A percentile compares a stretch with the other conserved stretches of the same genome.
phyloP scores from a whole-genome alignment of 1,284 basidiomycete genomes.

The Phylloboletellus chloephorus region DNA sequence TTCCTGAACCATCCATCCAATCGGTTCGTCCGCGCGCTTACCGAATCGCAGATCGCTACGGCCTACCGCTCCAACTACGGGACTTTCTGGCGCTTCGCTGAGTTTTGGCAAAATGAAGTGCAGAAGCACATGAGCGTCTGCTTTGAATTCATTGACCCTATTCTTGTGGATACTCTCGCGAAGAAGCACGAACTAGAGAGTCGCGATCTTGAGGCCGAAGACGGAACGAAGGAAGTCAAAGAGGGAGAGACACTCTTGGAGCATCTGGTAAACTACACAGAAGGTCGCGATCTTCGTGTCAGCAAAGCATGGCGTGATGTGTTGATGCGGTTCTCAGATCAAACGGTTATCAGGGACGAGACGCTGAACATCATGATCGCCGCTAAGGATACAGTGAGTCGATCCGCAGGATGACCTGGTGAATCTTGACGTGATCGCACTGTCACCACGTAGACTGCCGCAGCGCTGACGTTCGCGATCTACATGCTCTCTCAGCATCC shows the following conservation, averaged over 20 bases:
- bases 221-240: conserved; percentile 3
- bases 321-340: conserved; percentile 24
- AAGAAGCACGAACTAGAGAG: conserved; percentile 20
- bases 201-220: conserved; percentile 2
- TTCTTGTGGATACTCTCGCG: conserved; percentile 24
- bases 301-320: neutral
- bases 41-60: conserved; percentile 13
- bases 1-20: conserved; percentile 22
- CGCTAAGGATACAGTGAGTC: conserved; percentile 37
- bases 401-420: neutral
- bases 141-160: conserved; percentile 26
- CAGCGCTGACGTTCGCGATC: conserved; percentile 46
- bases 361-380: conserved; percentile 39
- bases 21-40: conserved; percentile 26
- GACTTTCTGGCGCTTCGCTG: conserved; percentile 21
- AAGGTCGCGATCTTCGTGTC: conserved; percentile 20
- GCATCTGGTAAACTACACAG: conserved; percentile 28
- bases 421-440: conserved; percentile 3
- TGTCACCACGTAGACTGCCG: conserved; percentile 38
- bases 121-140: conserved; percentile 18
- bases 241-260: conserved; percentile 29
- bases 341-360: conserved; percentile 35
- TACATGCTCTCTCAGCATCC: conserved; percentile 54
- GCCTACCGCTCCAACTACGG: conserved; percentile 19
- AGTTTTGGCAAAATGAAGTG: conserved; percentile 23